phyloP scores from a whole-genome alignment of 2,329 filamentous ascomycete species.

The Beauveria sp. region DNA sequence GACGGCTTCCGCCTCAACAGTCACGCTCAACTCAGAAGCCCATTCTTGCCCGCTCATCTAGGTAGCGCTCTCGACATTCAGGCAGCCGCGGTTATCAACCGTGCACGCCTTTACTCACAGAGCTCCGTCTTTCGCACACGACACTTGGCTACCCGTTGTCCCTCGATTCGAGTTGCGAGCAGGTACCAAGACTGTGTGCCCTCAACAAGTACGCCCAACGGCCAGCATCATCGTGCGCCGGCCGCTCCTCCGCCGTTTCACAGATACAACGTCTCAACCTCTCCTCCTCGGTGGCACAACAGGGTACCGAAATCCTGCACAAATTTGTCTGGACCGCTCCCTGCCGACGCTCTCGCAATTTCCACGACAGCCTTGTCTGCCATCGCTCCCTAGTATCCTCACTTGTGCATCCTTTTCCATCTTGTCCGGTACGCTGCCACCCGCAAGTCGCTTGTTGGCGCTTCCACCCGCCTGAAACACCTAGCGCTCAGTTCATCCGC shows the following conservation, averaged over 20 bases:
- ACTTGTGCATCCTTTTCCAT: not conserved
- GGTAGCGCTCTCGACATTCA: not conserved
- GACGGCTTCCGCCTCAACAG: not conserved
- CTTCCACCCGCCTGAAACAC: not conserved
- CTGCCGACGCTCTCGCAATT: not conserved
- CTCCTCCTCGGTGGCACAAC: not conserved
- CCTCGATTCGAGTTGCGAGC: not conserved
- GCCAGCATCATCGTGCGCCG: conserved; percentile 3
- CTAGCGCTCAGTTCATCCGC: not conserved
- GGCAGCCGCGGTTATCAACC: conserved; percentile 2
- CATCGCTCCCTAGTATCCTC: not conserved
- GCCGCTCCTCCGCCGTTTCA: conserved; percentile 3
- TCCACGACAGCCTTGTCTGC: not conserved
- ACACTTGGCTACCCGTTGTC: not conserved
- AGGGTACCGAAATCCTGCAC: not conserved
- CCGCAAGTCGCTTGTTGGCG: not conserved
- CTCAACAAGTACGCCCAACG: not conserved
- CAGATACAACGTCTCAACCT: not conserved
- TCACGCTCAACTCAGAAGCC: not conserved
- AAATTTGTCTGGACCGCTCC: not conserved
- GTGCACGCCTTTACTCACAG: conserved; percentile 1
- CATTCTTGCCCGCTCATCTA: not conserved
- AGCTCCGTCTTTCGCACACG: not conserved
- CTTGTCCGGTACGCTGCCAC: not conserved
- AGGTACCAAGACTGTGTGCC: not conserved